Evolutionary conservation across 1,139 yeast species (phyloP).

Genomic region (Pichia sp.): DNA sequence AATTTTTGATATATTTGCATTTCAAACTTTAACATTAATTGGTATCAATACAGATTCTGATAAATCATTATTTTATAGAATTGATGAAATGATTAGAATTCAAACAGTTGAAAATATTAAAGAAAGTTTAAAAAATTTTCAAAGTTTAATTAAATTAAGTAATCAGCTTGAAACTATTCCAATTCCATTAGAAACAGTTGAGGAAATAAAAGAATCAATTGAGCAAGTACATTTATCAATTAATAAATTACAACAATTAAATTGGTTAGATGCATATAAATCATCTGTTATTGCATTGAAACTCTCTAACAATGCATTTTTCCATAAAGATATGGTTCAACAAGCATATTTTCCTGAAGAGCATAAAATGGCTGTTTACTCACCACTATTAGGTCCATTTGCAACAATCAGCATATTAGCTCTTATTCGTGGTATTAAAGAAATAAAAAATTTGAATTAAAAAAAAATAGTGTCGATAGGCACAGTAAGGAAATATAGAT

Average conservation of each 20-base stretch:
- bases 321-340: constrained; percentile 91
- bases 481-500: no score
- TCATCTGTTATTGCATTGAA: constrained; percentile 51
- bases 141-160: constrained; percentile 64
- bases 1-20: constrained; percentile 61
- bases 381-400: constrained; percentile 85
- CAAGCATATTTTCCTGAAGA: constrained; percentile 93
- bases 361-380: constrained; percentile 86
- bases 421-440: constrained; percentile 38
- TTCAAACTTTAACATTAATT: constrained; percentile 65
- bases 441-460: constrained; percentile 22
- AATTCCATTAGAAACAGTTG: constrained; percentile 61
- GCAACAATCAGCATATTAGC: constrained; percentile 64
- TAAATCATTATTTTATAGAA: constrained; percentile 51
- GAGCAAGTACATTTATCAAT: constrained; percentile 20
- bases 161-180: constrained; percentile 70
- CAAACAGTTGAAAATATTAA: constrained; percentile 49
- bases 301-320: constrained; percentile 71
- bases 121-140: constrained; percentile 49
- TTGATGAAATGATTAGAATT: constrained; percentile 61
- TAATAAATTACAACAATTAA: neutral
- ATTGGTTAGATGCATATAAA: constrained; percentile 43
- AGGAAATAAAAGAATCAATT: constrained; percentile 40
- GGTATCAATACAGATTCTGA: constrained; percentile 54
- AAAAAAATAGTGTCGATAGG: no score